Conservation (phyloP, 306 rosid species). For the Glycine tomentella region DNA sequence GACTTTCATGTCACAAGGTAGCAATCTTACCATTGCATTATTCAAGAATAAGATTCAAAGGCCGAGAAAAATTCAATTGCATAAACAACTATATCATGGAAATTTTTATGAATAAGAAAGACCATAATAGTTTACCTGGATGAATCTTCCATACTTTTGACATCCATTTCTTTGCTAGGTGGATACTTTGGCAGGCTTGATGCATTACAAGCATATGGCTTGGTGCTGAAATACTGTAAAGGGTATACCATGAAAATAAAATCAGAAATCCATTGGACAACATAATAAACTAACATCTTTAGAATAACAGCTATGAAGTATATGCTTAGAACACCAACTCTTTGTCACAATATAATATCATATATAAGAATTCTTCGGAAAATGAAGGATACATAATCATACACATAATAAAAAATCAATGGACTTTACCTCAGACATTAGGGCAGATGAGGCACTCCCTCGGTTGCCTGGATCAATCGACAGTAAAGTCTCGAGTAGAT, state of each 20-base stretch:
- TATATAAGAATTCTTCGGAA: not conserved
- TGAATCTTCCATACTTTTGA: conserved; percentile 69
- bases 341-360: not conserved
- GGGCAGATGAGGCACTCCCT: conserved; percentile 90
- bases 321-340: not conserved
- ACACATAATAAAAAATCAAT: not conserved
- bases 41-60: not conserved
- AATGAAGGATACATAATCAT: not conserved
- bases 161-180: conserved; percentile 97
- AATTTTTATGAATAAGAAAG: conserved; percentile 1
- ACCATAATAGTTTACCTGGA: conserved; percentile 55
- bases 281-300: not conserved
- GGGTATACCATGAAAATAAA: not conserved
- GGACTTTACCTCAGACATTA: conserved; percentile 77
- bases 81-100: not conserved
- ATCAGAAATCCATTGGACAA: conserved; percentile 30
- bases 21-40: not conserved
- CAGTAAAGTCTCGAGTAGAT: conserved; percentile 73
- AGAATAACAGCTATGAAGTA: not conserved
- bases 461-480: conserved; percentile 76
- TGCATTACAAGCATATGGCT: conserved; percentile 86
- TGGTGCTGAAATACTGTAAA: conserved; percentile 79
- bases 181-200: conserved; percentile 85
- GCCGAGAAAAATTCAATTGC: not conserved
- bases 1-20: not conserved